Evolutionary conservation across 805 yeast genomes (phyloP).

Genomic region (Myxozyma udenii): DNA sequence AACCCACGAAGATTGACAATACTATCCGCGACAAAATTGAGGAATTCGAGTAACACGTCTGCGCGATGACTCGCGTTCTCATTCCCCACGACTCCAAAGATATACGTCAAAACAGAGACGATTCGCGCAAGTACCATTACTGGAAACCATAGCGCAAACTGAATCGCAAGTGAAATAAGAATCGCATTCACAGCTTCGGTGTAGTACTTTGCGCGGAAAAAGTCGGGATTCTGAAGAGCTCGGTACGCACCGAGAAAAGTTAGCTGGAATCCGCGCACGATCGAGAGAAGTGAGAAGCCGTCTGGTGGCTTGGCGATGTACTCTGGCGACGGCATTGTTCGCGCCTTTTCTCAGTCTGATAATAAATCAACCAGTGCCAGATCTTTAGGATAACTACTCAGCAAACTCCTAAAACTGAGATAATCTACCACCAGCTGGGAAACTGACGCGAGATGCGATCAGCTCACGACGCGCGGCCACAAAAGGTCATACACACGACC

Average conservation of each 20-base stretch:
- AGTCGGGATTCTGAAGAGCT: constrained; percentile 46
- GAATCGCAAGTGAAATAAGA: constrained; percentile 42
- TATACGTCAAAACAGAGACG: not conserved
- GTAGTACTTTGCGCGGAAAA: constrained; percentile 41
- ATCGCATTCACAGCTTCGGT: constrained; percentile 41
- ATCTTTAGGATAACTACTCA: not conserved
- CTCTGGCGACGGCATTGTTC: constrained; percentile 57
- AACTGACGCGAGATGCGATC: not conserved
- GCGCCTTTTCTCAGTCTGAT: no score
- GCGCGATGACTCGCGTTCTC: constrained; percentile 7
- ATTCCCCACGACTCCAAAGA: not conserved
- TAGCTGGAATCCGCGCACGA: constrained; percentile 55
- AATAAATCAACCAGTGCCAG: no score
- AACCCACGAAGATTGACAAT: constrained; percentile 46
- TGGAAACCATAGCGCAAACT: constrained; percentile 32
- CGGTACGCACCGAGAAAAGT: constrained; percentile 51
- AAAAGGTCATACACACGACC: no score
- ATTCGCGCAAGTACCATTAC: constrained; percentile 2
- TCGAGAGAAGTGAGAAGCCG: constrained; percentile 49
- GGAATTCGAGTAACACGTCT: constrained; percentile 32
- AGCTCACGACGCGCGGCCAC: not conserved
- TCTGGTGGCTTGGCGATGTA: constrained; percentile 57
- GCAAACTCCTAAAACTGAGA: no score
- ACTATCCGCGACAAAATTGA: constrained; percentile 42
- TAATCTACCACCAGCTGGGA: no score